Conservation (phyloP, 495 filamentous ascomycete species). For the Annulohypoxylon bovei region DNA sequence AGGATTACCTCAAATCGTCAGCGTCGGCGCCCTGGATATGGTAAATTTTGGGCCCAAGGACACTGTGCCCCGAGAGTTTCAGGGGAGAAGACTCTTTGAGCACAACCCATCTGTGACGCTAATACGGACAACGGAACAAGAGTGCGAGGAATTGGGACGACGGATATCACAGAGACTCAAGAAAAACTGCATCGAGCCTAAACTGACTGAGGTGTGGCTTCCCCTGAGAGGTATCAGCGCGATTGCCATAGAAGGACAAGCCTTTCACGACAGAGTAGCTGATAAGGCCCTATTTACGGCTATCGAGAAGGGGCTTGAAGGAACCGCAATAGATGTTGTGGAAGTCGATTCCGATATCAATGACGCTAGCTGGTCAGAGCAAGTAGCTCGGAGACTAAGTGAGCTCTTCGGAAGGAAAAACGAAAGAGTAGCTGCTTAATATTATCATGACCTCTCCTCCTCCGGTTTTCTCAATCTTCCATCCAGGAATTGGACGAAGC, state of each 20-base stretch:
- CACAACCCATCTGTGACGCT: slow-evolving; percentile 75
- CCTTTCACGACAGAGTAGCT: slow-evolving; percentile 49
- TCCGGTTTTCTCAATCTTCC: not conserved
- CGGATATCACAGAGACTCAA: slow-evolving; percentile 64
- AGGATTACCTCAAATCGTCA: slow-evolving; percentile 70
- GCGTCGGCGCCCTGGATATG: slow-evolving; percentile 74
- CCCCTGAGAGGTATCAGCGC: slow-evolving; percentile 61
- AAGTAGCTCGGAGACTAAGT: slow-evolving; percentile 43
- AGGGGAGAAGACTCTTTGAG: slow-evolving; percentile 60
- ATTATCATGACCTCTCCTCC: not conserved
- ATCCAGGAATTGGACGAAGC: not conserved
- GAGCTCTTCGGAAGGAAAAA: slow-evolving; percentile 31
- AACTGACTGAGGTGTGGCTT: slow-evolving; percentile 63
- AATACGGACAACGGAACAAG: slow-evolving; percentile 65
- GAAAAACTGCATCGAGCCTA: slow-evolving; percentile 44
- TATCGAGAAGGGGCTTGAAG: slow-evolving; percentile 51
- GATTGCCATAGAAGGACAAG: slow-evolving; percentile 47
- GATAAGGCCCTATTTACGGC: slow-evolving; percentile 55
- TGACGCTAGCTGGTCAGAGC: slow-evolving; percentile 52
- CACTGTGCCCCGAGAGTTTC: slow-evolving; percentile 63
- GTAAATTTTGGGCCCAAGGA: slow-evolving; percentile 69
- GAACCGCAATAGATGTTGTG: slow-evolving; percentile 46
- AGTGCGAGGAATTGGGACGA: slow-evolving; percentile 61
- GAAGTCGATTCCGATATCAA: slow-evolving; percentile 55
- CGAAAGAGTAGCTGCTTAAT: not conserved